A percentile compares a stretch with the other conserved stretches of the same genome.
These are phyloP conservation scores for Penicilliopsis zonata DNA, from an alignment of 495 filamentous ascomycete species.

Conservation along the genomic window DNA sequence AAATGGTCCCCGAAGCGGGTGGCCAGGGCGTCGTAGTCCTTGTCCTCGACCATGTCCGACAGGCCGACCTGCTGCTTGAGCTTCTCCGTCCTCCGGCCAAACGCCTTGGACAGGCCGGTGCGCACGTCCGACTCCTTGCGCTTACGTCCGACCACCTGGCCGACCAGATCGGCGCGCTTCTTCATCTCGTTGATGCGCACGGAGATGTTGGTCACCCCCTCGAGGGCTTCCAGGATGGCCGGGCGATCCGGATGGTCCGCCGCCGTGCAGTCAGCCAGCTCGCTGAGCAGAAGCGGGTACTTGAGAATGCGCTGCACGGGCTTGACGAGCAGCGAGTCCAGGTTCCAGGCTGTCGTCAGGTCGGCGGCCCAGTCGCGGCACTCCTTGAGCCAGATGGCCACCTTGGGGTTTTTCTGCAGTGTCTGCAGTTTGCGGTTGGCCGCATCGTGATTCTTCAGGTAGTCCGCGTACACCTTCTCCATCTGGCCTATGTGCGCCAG, in stretches of 20 bases:
- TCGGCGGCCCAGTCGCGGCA: constrained; percentile 81
- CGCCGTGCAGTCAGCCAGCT: constrained; percentile 69
- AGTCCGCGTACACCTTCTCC: constrained; percentile 76
- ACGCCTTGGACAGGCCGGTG: constrained; percentile 69
- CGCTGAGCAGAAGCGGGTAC: constrained; percentile 73
- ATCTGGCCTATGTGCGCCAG: constrained; percentile 57
- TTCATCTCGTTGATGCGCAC: constrained; percentile 87
- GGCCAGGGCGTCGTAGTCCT: constrained; percentile 60
- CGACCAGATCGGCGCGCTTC: constrained; percentile 79
- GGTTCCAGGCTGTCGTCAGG: constrained; percentile 82
- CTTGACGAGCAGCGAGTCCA: constrained; percentile 91
- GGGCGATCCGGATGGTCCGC: constrained; percentile 69
- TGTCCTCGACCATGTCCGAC: constrained; percentile 60
- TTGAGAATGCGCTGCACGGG: constrained; percentile 86
- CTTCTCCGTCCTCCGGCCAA: constrained; percentile 77
- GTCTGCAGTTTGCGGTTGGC: constrained; percentile 67
- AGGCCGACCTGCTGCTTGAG: constrained; percentile 54
- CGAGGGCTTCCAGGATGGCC: constrained; percentile 48
- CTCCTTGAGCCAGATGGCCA: constrained; percentile 83
- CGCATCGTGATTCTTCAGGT: constrained; percentile 73
- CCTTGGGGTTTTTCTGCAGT: constrained; percentile 59
- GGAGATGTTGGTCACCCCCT: constrained; percentile 56
- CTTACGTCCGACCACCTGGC: constrained; percentile 74
- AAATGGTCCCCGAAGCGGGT: constrained; percentile 79
- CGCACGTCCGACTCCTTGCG: constrained; percentile 84